Evolutionary conservation across 2,329 filamentous ascomycete species (phyloP), one percentile per base, ranked within the genome.

Genomic region (Emmonsia crescens): DNA sequence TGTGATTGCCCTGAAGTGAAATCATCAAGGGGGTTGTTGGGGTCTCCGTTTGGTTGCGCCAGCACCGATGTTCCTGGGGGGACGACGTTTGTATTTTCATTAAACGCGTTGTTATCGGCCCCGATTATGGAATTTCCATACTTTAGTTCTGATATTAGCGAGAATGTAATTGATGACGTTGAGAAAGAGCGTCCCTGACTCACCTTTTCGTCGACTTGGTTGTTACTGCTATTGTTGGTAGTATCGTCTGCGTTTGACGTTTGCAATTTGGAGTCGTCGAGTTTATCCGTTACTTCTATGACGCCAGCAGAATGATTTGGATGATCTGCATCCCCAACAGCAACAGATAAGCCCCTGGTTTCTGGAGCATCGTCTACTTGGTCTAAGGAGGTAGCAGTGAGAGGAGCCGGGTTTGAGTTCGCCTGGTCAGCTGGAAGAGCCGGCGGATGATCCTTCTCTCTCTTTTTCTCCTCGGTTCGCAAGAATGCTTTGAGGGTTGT

Each of bases 401-500:
- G 12, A 57, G 55, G 36, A 8, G n/a, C 38, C 3, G 14, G 16
- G 5, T 57, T 40, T 44, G 55, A 31, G 38, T 21, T 44, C 16
- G 9, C 14, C 6, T 57, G 38, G 14, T 24, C 21, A 14, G 57
- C 59, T 33, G 69, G 68, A 38, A 72, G 70, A 51, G 76, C 72
- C 57, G 71, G 68, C 60, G 76, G 74, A 59, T 83, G 81, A 51
- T 80, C 80, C 58, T 85, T 83, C 68, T 92, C 88, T 64, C 89
- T 84, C 76, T 95, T 96, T 81, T 95, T 96, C 74, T 96, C 89
- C 67, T 91, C 89, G 0, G 88, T 96, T 69, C 92, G 89, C 57
- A 99, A 77, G 71, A 96, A 99, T 14, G 94, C 89, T 68, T 89
- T 89, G 67, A 97, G 88, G 1, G 94, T 99, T 31, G 89, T 94